A percentile compares a stretch with the other conserved stretches of the same genome.
phyloP scores from a whole-genome alignment of 1,139 yeast species.

The Groenewaldozyma sp. region DNA sequence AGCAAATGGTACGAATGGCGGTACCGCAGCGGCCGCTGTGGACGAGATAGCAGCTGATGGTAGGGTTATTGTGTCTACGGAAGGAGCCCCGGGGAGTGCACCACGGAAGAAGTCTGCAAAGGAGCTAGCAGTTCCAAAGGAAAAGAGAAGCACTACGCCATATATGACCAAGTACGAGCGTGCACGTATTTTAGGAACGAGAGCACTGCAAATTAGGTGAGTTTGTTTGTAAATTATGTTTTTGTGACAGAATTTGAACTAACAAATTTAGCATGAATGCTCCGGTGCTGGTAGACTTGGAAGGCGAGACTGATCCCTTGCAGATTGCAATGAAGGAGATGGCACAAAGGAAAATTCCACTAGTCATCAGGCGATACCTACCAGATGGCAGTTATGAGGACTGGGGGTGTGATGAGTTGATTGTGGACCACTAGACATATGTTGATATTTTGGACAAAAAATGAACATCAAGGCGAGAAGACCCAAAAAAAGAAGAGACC shows the following conservation, averaged over 20 bases:
- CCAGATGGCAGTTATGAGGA: conserved; percentile 98
- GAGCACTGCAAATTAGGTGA: conserved; percentile 72
- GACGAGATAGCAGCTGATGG: conserved; percentile 66
- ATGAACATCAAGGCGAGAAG: background rate
- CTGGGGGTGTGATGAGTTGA: conserved; percentile 98
- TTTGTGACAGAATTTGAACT: background rate
- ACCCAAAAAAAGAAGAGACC: background rate
- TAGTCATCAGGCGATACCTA: conserved; percentile 88
- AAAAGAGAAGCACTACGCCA: conserved; percentile 88
- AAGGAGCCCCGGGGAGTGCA: conserved; percentile 37
- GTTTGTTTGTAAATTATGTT: background rate
- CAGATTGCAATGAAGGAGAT: conserved; percentile 97
- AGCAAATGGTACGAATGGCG: conserved; percentile 26
- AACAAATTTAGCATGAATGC: conserved; percentile 73
- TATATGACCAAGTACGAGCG: conserved; percentile 98
- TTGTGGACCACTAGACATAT: conserved; percentile 59
- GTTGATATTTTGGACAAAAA: conserved; percentile 4
- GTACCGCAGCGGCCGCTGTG: conserved; percentile 32
- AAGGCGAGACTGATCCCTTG: conserved; percentile 98
- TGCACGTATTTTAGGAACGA: conserved; percentile 91
- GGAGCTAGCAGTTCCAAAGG: conserved; percentile 84
- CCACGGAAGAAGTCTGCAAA: conserved; percentile 58
- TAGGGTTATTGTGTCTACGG: conserved; percentile 44
- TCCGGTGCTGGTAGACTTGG: conserved; percentile 93
- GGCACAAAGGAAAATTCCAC: conserved; percentile 87